Evolutionary conservation across 176 grass and related monocot genomes (phyloP).

Genomic region (Oryza officinalis): DNA sequence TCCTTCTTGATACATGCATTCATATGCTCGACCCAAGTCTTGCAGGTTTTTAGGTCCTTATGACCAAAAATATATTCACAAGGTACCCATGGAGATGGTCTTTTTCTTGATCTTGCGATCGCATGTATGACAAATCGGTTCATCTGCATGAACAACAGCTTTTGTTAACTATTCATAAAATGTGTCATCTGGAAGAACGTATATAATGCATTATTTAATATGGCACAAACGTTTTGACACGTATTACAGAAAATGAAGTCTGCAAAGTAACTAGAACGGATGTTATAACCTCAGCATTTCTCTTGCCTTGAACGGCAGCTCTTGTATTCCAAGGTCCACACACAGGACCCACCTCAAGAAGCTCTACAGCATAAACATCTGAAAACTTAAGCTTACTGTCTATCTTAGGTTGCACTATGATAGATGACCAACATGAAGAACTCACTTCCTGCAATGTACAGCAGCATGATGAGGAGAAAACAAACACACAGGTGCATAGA

Average conservation of each 20-base stretch:
- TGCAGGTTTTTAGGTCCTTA: conserved; percentile 57
- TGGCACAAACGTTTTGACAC: not conserved
- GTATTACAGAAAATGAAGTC: conserved; percentile 36
- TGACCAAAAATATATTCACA: conserved; percentile 85
- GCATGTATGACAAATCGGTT: conserved; percentile 71
- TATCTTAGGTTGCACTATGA: conserved; percentile 47
- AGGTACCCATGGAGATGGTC: conserved; percentile 63
- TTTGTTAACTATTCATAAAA: conserved; percentile 26
- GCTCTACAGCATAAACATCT: conserved; percentile 85
- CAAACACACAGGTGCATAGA: not conserved
- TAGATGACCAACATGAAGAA: conserved; percentile 56
- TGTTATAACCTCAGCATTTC: conserved; percentile 62
- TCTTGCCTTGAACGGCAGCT: conserved; percentile 45
- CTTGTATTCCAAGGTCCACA: conserved; percentile 51
- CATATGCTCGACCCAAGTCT: conserved; percentile 67
- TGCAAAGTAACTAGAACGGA: conserved; percentile 35
- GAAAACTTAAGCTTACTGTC: conserved; percentile 58
- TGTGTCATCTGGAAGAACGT: not conserved
- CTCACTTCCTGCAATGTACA: conserved; percentile 46
- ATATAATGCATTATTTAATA: not conserved
- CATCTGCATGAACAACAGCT: conserved; percentile 59
- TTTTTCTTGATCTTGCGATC: conserved; percentile 45
- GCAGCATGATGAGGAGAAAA: not conserved
- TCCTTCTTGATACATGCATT: conserved; percentile 46
- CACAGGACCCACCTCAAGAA: conserved; percentile 58